Conservation (phyloP, 441 rosid genomes). For the Populus hybrid region DNA sequence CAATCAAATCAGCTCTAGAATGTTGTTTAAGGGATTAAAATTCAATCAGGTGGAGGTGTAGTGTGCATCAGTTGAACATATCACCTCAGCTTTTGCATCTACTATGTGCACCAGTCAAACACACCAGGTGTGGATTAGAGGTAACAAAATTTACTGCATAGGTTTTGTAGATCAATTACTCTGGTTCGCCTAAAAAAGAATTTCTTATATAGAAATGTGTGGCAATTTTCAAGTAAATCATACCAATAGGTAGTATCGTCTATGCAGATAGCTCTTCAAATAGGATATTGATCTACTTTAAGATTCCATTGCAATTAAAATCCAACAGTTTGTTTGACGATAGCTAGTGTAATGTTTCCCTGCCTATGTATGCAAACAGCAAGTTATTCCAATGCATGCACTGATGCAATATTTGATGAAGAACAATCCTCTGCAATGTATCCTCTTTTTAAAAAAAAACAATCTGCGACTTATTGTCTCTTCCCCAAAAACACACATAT, state of each 20-base stretch:
- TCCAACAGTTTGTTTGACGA: neutral
- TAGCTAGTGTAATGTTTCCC: neutral
- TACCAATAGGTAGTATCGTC: neutral
- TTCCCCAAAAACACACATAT: neutral
- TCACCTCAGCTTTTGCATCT: neutral
- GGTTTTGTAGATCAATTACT: neutral
- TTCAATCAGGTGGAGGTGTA: neutral
- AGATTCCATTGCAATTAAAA: neutral
- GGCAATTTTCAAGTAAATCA: neutral
- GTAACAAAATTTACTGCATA: neutral
- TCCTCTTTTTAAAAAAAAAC: neutral
- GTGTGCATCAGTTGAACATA: neutral
- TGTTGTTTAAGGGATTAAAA: neutral
- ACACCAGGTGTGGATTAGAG: neutral
- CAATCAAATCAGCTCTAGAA: neutral
- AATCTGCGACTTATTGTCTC: neutral
- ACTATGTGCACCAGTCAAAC: neutral
- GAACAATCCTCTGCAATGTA: neutral
- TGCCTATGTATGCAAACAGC: neutral
- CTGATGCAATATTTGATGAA: neutral
- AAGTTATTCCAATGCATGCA: neutral
- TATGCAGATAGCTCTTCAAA: neutral
- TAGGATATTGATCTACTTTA: neutral
- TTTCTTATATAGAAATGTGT: neutral
- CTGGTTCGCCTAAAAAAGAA: neutral